Percentiles rank a stretch among this genome's conserved stretches.
Evolutionary conservation across 208 protist species (phyloP).

Genomic region (Trypanosoma cruzi): DNA sequence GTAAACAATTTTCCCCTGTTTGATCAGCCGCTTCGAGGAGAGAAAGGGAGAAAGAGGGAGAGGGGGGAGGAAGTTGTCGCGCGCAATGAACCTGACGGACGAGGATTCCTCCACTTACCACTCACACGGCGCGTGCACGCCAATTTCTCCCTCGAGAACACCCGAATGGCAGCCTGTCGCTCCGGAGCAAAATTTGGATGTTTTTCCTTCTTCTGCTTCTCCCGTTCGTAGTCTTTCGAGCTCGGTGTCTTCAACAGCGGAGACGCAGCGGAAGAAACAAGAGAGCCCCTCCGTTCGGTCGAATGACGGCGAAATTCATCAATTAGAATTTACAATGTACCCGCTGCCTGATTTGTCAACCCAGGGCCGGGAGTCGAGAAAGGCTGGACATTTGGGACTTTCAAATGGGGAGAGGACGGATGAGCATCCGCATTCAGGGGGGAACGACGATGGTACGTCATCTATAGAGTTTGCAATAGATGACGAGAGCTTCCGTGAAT

Average conservation of each 20-base stretch:
- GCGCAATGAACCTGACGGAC: slow-evolving; percentile 6
- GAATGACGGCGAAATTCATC: too few relatives aligned
- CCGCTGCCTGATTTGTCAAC: too few relatives aligned
- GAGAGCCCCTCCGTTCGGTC: neutral
- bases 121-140: neutral
- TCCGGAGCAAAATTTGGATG: neutral
- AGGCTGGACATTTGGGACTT: neutral
- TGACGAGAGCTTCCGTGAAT: neutral
- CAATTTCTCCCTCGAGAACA: neutral
- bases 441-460: slow-evolving; percentile 17
- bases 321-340: too few relatives aligned
- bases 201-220: neutral
- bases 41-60: too few relatives aligned
- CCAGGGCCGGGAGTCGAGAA: too few relatives aligned
- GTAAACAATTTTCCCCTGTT: neutral
- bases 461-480: slow-evolving; percentile 28
- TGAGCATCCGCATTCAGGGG: neutral
- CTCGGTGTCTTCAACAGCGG: neutral
- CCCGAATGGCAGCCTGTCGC: neutral
- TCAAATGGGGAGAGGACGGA: neutral
- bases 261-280: neutral
- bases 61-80: neutral
- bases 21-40: neutral
- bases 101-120: slow-evolving; percentile 25
- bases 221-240: neutral